Base-by-base conservation (phyloP, 805 yeast genomes). In the Lipomyces spencermartinsiae region DNA sequence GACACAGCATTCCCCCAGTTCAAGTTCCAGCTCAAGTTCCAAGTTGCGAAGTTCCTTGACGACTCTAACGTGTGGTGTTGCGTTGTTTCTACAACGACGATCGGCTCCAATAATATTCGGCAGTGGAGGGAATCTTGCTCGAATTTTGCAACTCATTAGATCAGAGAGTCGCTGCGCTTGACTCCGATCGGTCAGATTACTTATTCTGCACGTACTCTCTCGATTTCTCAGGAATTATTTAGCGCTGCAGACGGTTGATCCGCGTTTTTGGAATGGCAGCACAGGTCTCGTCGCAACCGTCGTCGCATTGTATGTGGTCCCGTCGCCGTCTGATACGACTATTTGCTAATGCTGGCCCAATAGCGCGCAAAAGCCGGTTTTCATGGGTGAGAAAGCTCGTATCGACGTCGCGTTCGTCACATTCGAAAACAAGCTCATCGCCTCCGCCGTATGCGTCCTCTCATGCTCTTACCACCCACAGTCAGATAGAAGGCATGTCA, bases 371-470 rank as follows among this genome's bases (percentile, higher is more conserved):
- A 31, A 59, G 72, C 62, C 61, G 72, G 34, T 69, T 69, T 53
- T 62, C 72, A 12, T 69, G 72, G 72, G 72, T 69, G 37, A 68
- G 72, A 16, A 43, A 56, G 43, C 64, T 69, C 55, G 67, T 68
- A 9, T 56, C 70, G 31, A 33, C 53, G 22, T 61, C 65, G 14
- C 65, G 61, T 10, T 49, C 64, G 25, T 46, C 43, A 43, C 60
- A 61, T 3, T 34, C 61, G 33, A 34, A 59, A 16, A 46, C 66
- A 5, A 56, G 59, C 25, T 22, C 61, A 14, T 19, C 53, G 7
- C 9, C 61, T 34, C 19, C 55, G 14, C 29, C 56, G 7, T 33
- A 31, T 31, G 7, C 39, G 14, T 39, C 61, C 5, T 33, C 49
- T 1, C 49, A 43, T 34, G 16, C 37, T 7, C 25, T 22, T 10